A percentile compares a stretch with the other conserved stretches of the same genome.
These are phyloP conservation scores for Pythium pyrilobum DNA, from an alignment of 352 stramenopile genomes.

Conservation along the genomic window DNA sequence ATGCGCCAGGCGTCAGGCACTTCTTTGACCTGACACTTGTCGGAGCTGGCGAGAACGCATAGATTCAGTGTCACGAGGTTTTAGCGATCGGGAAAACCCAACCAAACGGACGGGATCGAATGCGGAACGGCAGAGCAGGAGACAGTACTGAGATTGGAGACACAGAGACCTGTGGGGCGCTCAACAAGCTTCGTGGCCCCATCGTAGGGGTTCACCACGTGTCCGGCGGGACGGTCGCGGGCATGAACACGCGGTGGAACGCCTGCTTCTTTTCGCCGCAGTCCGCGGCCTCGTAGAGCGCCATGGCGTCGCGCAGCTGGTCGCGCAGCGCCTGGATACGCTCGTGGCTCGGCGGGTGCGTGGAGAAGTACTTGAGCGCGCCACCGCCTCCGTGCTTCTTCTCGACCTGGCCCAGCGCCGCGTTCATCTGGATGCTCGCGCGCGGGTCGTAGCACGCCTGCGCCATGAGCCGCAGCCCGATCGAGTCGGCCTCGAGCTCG, in stretches of 20 bases:
- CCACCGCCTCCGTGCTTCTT: background rate
- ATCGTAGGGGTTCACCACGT: background rate
- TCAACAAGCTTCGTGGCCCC: too few species aligned
- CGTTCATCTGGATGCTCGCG: slow-evolving; percentile 21
- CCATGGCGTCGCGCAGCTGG: slow-evolving; percentile 33
- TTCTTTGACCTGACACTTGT: too few species aligned
- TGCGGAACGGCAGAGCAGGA: too few species aligned
- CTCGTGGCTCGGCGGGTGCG: slow-evolving; percentile 58
- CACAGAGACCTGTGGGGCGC: too few species aligned
- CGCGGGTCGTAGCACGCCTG: slow-evolving; percentile 29
- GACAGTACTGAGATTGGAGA: too few species aligned
- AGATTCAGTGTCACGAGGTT: too few species aligned
- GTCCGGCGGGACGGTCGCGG: background rate
- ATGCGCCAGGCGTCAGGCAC: too few species aligned
- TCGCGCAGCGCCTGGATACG: slow-evolving; percentile 44
- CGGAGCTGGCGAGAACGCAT: too few species aligned
- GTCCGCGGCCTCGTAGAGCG: slow-evolving; percentile 40
- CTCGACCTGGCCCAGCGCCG: slow-evolving; percentile 5
- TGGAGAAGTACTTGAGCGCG: slow-evolving; percentile 74
- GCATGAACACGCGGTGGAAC: slow-evolving; percentile 15
- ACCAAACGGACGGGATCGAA: too few species aligned
- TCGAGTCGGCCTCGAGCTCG: slow-evolving; percentile 28
- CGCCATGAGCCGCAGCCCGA: slow-evolving; percentile 29
- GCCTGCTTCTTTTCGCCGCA: slow-evolving; percentile 30
- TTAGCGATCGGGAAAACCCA: too few species aligned